A percentile compares a stretch with the other conserved stretches of the same genome.
These are phyloP conservation scores for Didymosphaeria variabile DNA, from an alignment of 2,329 filamentous ascomycete genomes.

Conservation along the genomic window DNA sequence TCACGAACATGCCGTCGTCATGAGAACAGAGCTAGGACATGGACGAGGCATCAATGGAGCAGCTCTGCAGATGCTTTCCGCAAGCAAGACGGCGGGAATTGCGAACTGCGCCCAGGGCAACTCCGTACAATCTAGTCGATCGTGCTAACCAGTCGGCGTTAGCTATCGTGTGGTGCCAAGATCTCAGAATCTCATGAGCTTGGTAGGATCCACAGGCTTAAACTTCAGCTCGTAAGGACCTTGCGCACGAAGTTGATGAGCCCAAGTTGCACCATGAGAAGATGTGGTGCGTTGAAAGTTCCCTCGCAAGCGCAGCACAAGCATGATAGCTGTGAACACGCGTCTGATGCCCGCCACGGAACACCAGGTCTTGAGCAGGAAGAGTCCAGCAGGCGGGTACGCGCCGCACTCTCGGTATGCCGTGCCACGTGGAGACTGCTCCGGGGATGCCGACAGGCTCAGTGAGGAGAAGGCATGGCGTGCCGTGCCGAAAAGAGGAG, in stretches of 20 bases:
- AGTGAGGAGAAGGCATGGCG: background rate
- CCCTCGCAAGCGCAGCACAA: too few relatives aligned
- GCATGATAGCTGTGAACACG: too few relatives aligned
- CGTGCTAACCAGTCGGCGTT: conserved; percentile 1
- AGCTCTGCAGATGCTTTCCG: background rate
- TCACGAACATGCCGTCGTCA: background rate
- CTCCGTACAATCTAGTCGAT: background rate
- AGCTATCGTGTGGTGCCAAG: background rate
- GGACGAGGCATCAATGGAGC: background rate
- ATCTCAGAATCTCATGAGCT: background rate
- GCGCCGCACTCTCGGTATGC: conserved; percentile 5
- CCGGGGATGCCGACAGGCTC: background rate
- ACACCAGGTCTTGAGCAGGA: background rate
- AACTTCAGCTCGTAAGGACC: background rate
- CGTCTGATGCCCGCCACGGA: background rate
- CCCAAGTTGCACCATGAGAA: too few relatives aligned
- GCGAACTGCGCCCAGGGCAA: conserved; percentile 1
- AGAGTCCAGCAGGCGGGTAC: conserved; percentile 4
- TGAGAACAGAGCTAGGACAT: background rate
- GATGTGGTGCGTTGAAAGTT: too few relatives aligned
- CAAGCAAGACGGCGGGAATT: conserved; percentile 2
- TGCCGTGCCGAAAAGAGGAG: background rate
- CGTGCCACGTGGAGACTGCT: conserved; percentile 8
- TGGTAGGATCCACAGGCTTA: background rate
- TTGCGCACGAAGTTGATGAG: background rate